A percentile compares a stretch with the other conserved stretches of the same genome.
phyloP scores from a whole-genome alignment of 139 green algal genomes.

The Bryopsis sp. region DNA sequence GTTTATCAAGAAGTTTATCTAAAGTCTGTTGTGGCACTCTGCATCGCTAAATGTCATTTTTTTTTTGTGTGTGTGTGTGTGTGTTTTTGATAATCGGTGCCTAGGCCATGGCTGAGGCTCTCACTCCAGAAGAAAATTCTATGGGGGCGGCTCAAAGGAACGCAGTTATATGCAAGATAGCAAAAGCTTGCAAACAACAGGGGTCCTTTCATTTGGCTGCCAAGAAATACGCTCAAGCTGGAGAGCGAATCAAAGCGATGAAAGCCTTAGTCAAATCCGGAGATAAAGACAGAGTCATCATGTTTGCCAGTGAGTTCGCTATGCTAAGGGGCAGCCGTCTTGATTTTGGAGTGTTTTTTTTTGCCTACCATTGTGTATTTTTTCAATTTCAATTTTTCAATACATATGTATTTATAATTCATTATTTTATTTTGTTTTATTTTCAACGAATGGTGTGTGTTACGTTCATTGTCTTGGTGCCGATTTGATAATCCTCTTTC shows the following conservation, averaged over 20 bases:
- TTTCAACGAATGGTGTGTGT: too few species aligned
- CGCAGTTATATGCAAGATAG: conserved; percentile 42
- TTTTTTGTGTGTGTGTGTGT: neutral
- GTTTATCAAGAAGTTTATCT: neutral
- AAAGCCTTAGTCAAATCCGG: conserved; percentile 59
- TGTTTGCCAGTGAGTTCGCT: conserved; percentile 59
- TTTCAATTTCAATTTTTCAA: too few species aligned
- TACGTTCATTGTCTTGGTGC: too few species aligned
- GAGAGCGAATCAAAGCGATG: conserved; percentile 71
- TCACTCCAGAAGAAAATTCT: conserved; percentile 48
- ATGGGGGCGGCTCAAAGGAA: conserved; percentile 33
- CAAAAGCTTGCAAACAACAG: conserved; percentile 56
- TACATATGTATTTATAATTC: too few species aligned
- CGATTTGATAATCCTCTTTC: too few species aligned
- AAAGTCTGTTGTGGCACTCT: conserved; percentile 3
- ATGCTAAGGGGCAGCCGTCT: too few species aligned
- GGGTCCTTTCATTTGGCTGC: conserved; percentile 65
- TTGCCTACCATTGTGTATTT: neutral
- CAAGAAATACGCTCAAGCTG: conserved; percentile 80
- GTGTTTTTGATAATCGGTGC: neutral
- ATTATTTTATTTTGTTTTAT: too few species aligned
- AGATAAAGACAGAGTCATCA: conserved; percentile 73
- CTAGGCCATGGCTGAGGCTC: conserved; percentile 62
- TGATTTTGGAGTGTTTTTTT: neutral
- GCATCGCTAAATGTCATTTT: neutral